These are phyloP conservation scores for Penicillium sp. DNA, from an alignment of 2,329 filamentous ascomycete genomes.

Conservation along the genomic window DNA sequence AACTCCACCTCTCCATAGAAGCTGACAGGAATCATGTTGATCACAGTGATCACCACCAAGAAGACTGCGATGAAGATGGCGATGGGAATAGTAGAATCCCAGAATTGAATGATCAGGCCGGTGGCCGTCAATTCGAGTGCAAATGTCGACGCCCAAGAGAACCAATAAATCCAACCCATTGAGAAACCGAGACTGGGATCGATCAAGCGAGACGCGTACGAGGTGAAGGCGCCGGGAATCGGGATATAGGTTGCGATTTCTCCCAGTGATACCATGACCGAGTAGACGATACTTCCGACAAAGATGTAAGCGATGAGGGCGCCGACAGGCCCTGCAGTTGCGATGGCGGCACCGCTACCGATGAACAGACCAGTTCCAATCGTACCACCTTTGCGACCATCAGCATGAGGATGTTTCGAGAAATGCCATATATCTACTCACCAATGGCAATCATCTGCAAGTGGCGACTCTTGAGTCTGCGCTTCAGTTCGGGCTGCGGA, in stretches of 20 bases:
- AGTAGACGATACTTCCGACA: constrained; percentile 66
- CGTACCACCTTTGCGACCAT: constrained; percentile 49
- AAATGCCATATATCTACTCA: constrained; percentile 45
- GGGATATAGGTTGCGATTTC: constrained; percentile 75
- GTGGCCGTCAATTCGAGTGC: constrained; percentile 67
- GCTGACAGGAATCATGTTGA: constrained; percentile 66
- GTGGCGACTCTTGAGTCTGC: constrained; percentile 79
- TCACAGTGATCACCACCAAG: constrained; percentile 61
- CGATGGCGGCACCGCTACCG: constrained; percentile 58
- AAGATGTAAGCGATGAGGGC: constrained; percentile 64
- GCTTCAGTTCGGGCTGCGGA: constrained; percentile 59
- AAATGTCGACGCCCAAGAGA: constrained; percentile 68
- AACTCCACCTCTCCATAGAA: constrained; percentile 75
- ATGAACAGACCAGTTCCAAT: constrained; percentile 69
- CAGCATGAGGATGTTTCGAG: background rate
- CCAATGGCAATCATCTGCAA: constrained; percentile 98
- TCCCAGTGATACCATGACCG: constrained; percentile 61
- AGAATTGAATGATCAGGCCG: constrained; percentile 70
- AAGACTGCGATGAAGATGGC: constrained; percentile 69
- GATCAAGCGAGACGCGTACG: constrained; percentile 69
- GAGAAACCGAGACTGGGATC: constrained; percentile 67
- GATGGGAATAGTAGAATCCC: constrained; percentile 57
- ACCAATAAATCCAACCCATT: constrained; percentile 81
- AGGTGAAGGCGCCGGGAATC: constrained; percentile 68
- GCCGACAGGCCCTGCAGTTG: constrained; percentile 59